phyloP scores from a whole-genome alignment of 2,329 filamentous ascomycete species.

The Aspergillus jensenii region DNA sequence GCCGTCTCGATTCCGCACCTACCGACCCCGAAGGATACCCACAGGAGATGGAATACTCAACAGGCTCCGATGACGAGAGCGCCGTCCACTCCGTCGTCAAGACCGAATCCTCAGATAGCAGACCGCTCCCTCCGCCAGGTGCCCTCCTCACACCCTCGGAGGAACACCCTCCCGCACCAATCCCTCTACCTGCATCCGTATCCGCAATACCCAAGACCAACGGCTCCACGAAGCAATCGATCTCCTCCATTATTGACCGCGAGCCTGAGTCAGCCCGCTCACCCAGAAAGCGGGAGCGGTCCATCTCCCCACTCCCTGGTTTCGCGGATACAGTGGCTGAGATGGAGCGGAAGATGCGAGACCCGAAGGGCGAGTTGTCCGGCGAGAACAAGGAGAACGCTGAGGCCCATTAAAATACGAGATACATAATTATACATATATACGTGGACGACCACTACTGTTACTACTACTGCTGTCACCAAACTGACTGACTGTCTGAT shows the following conservation, averaged over 20 bases:
- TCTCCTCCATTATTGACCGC: conserved; percentile 41
- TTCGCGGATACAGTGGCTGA: conserved; percentile 1
- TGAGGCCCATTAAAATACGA: conserved; percentile 18
- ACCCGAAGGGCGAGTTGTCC: conserved; percentile 21
- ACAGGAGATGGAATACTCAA: conserved; percentile 33
- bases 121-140: conserved; percentile 19
- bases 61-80: conserved; percentile 28
- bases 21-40: conserved; percentile 31
- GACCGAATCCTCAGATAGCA: conserved; percentile 25
- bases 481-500: too few species aligned
- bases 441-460: background rate
- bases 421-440: conserved; percentile 8
- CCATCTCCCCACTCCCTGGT: conserved; percentile 18
- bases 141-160: conserved; percentile 17
- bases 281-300: conserved; percentile 13
- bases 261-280: conserved; percentile 27
- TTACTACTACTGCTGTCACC: background rate
- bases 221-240: conserved; percentile 38
- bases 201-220: conserved; percentile 19
- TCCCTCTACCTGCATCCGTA: too few species aligned
- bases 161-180: conserved; percentile 13
- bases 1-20: conserved; percentile 29
- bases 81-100: conserved; percentile 29
- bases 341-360: conserved; percentile 10
- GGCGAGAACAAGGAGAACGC: conserved; percentile 24